Evolutionary conservation across 495 filamentous ascomycete genomes (phyloP), one percentile per base, ranked within the genome.

Genomic region (Annulohypoxylon nitens): DNA sequence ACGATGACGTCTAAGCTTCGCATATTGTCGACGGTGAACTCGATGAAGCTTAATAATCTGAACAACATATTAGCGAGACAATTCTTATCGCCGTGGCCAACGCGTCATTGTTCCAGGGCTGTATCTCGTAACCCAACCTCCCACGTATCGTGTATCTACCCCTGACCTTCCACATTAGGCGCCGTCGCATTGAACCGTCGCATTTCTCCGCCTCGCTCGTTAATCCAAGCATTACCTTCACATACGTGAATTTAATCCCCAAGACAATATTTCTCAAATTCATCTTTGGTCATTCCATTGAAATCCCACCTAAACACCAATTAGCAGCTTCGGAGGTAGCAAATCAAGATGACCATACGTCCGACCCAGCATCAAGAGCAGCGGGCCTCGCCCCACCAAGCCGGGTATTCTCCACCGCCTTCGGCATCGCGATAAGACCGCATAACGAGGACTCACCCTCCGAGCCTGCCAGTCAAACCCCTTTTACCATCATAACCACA

Each of bases 401-500:
- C 41, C 76, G 70, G 16, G 41, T 78, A 3, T 67, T 69, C 60
- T 78, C 79, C 37, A 76, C 71, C 3, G 74, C 55, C 23, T 77
- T 78, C 53, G 79, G 79, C 39, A 70, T 77, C 67, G 39, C 75
- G 3, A 63, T 81, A 34, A 71, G 62, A 43, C 39, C 75, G 41
- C 67, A 53, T 16, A 41, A 10, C 33, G 61, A 67, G 25, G 57
- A 61, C 8, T 16, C 16, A 18, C 5, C 50, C 14, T 36, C 50
- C 33, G 23, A 63, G 14, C 23, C n/a, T 14, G 34, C 16, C 36
- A 75, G 14, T 14, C 39, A 77, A 60, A 62, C 23, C 53, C 37
- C 57, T 11, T 74, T 69, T 61, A 81, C 76, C 36, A 75, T 80
- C 76, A 80, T 85, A 68, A 77, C 78, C 39, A 73, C 84, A 11